Conservation (phyloP, 805 yeast genomes). For the Yarrowia porcina region DNA sequence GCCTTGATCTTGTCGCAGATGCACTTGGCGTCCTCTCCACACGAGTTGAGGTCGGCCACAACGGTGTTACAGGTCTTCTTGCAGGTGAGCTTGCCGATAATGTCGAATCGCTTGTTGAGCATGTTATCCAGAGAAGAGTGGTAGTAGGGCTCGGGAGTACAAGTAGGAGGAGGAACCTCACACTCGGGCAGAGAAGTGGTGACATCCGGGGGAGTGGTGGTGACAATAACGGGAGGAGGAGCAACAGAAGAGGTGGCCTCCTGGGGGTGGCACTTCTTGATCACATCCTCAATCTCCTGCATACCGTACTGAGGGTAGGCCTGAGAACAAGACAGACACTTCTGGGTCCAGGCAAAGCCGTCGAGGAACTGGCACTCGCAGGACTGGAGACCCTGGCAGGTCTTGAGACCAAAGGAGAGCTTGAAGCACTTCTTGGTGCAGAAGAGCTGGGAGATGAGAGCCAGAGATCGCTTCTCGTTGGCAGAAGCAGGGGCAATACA, state of each 20-base stretch:
- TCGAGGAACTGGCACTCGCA: constrained; percentile 16
- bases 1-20: constrained; percentile 15
- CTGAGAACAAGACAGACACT: constrained; percentile 19
- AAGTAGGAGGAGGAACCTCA: constrained; percentile 24
- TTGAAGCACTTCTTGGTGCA: constrained; percentile 24
- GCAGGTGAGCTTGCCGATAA: constrained; percentile 22
- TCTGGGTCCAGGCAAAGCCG: constrained; percentile 24
- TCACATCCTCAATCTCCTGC: constrained; percentile 18
- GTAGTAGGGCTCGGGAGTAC: constrained; percentile 23
- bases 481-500: neutral
- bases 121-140: constrained; percentile 13
- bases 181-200: constrained; percentile 24
- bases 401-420: constrained; percentile 17
- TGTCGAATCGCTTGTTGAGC: constrained; percentile 13
- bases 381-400: constrained; percentile 20
- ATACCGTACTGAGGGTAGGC: constrained; percentile 18
- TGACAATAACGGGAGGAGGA: constrained; percentile 21
- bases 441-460: constrained; percentile 16
- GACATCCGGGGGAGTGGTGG: constrained; percentile 17
- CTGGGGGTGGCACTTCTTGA: constrained; percentile 21
- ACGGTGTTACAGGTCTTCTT: constrained; percentile 19
- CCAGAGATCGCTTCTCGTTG: constrained; percentile 22
- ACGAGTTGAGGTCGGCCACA: neutral
- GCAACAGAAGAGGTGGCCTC: neutral
- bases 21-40: constrained; percentile 15